Conservation (phyloP, 2,329 filamentous ascomycete genomes). For the Diaporthe citriasiana region DNA sequence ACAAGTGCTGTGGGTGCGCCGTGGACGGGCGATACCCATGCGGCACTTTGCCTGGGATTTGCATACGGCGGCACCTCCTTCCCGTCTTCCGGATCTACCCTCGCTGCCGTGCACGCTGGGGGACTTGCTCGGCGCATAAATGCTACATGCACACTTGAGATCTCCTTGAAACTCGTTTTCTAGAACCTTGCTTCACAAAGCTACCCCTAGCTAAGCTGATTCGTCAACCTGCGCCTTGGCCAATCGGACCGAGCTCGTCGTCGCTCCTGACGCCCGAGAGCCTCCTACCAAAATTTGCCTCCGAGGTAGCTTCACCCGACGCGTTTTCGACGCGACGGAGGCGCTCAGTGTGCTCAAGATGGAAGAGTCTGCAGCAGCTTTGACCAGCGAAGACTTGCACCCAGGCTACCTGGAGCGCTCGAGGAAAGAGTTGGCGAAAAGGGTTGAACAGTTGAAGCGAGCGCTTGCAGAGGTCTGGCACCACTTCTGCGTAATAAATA, state of each 20-base stretch:
- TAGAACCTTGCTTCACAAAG: slow-evolving; percentile 35
- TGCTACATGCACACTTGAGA: slow-evolving; percentile 24
- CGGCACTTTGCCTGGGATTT: slow-evolving; percentile 15
- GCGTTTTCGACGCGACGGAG: slow-evolving; percentile 48
- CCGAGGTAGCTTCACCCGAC: slow-evolving; percentile 21
- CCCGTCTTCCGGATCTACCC: slow-evolving; percentile 19
- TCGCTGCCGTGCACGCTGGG: slow-evolving; percentile 5
- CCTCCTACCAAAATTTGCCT: background rate
- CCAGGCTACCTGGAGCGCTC: slow-evolving; percentile 74
- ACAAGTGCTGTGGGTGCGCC: background rate
- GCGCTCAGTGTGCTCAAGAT: slow-evolving; percentile 48
- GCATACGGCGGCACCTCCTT: slow-evolving; percentile 28
- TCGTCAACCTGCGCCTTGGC: slow-evolving; percentile 12
- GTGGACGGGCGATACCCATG: background rate
- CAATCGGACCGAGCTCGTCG: slow-evolving; percentile 27
- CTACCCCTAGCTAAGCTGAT: slow-evolving; percentile 32
- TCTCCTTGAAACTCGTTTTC: slow-evolving; percentile 41
- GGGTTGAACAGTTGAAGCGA: slow-evolving; percentile 67
- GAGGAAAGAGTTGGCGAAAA: slow-evolving; percentile 74
- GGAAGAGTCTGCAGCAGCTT: slow-evolving; percentile 47
- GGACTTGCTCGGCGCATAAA: slow-evolving; percentile 34
- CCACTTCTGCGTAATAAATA: slow-evolving; percentile 38
- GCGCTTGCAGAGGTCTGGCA: slow-evolving; percentile 61
- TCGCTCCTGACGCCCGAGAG: slow-evolving; percentile 1
- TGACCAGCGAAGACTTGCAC: slow-evolving; percentile 58